Base-by-base conservation (phyloP, 2,329 filamentous ascomycete species). In the Arachnopeziza araneosa region DNA sequence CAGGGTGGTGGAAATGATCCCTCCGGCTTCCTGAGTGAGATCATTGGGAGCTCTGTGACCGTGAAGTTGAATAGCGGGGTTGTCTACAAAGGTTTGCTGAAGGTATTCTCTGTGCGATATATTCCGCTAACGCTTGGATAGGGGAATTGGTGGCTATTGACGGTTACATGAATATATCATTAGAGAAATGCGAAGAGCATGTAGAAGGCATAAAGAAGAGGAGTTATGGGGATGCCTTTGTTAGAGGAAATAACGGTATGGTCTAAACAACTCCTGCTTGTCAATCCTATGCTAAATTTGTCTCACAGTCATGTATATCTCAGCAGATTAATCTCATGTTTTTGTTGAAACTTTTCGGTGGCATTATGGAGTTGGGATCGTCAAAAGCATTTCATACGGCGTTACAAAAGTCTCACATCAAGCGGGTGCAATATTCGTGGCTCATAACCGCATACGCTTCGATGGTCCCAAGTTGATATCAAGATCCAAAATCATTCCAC, bases 11-110 rank as follows among this genome's bases (percentile, higher is more conserved):
- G 91, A 64, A 93, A 91, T 75, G 95, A 99, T 75, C 95, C 95
- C 3, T 96, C 93, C 14, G 87, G 89, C 67, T 99, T 99, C 75
- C 81, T 99, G 61, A 87, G 89, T 75, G 91, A 96, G 73, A 96
- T 99, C 73, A 96, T 96, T 71, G 93, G 93, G 63, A 91, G 91
- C 65, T 86, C 91, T 48, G 95, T 99, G 67, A 96, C 91, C 1
- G 93, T 99, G 67, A 98, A 98, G 79, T 83, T 99, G 68, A 99
- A 99, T 78, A 97, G 93, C n/a, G 95, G 95, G 58, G 92, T 97
- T 62, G 87, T 98, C 64, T 99, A 97, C 83, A 97, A 95, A 83
- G 95, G 93, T 56, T 24, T 50, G 44, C 19, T 56, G 12, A 2
- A 54, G 23, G 24, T 44, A 12, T 19, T 19, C 17, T 19, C 17